These are phyloP conservation scores for Penicillium alfredii DNA, from an alignment of 495 filamentous ascomycete species.

Conservation along the genomic window DNA sequence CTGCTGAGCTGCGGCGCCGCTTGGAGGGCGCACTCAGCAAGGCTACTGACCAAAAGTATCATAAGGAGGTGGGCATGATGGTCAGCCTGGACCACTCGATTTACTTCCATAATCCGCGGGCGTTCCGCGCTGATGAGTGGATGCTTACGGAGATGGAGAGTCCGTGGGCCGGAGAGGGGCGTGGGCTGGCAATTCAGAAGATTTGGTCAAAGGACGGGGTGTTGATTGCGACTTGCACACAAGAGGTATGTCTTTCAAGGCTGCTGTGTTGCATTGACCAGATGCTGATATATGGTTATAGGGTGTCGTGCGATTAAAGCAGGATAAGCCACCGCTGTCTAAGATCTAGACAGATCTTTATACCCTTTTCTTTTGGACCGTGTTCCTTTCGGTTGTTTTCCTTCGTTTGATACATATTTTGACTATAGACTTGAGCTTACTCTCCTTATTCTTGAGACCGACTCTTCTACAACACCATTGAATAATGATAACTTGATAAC, in stretches of 20 bases:
- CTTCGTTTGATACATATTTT: slow-evolving; percentile 8
- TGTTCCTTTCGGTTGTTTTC: not conserved
- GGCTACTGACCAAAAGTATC: slow-evolving; percentile 16
- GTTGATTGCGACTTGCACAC: slow-evolving; percentile 62
- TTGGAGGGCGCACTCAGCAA: slow-evolving; percentile 32
- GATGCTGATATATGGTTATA: slow-evolving; percentile 14
- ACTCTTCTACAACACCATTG: too few species aligned
- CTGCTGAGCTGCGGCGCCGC: slow-evolving; percentile 32
- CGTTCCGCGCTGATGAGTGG: slow-evolving; percentile 87
- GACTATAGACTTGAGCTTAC: slow-evolving; percentile 9
- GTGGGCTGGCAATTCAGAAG: slow-evolving; percentile 79
- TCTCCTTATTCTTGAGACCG: not conserved
- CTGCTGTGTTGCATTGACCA: slow-evolving; percentile 1
- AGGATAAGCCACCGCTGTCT: slow-evolving; percentile 35
- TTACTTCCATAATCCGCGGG: slow-evolving; percentile 82
- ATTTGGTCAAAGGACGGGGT: slow-evolving; percentile 80
- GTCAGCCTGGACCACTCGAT: slow-evolving; percentile 90
- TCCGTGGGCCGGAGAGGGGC: slow-evolving; percentile 88
- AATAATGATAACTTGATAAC: too few species aligned
- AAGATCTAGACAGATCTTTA: slow-evolving; percentile 30
- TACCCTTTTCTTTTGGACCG: slow-evolving; percentile 7
- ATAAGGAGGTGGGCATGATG: slow-evolving; percentile 78
- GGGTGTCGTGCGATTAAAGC: slow-evolving; percentile 44
- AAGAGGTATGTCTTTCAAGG: slow-evolving; percentile 34
- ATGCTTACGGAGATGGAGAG: slow-evolving; percentile 86